Conservation (phyloP, 441 rosid species). For the Hypseocharis bilobata region DNA sequence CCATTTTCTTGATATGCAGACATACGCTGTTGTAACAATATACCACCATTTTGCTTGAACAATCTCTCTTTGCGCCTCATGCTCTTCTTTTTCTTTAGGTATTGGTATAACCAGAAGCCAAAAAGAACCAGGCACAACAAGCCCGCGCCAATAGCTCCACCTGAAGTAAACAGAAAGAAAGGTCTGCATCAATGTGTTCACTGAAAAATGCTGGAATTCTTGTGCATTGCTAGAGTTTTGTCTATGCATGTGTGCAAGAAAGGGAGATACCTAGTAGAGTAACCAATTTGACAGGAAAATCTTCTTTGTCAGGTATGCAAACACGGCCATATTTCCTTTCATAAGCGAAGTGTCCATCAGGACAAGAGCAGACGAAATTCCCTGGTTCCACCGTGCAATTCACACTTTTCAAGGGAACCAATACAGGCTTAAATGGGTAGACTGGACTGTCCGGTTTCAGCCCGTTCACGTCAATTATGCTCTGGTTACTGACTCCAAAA, state of each 20-base stretch:
- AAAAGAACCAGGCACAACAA: constrained; percentile 9
- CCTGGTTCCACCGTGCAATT: not conserved
- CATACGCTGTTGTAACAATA: no score
- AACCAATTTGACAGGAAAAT: constrained; percentile 13
- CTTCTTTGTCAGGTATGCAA: constrained; percentile 8
- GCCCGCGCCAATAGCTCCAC: constrained; percentile 20
- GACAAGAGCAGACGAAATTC: constrained; percentile 1
- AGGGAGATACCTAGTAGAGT: constrained; percentile 6
- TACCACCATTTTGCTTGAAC: no score
- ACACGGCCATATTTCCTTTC: constrained; percentile 2
- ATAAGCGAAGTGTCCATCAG: not conserved
- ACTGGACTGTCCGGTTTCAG: not conserved
- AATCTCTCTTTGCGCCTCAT: no score
- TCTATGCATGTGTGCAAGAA: no score
- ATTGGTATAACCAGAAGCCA: constrained; percentile 12
- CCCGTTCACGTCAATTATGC: constrained; percentile 2
- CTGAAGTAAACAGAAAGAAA: constrained; percentile 10
- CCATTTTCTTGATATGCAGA: no score
- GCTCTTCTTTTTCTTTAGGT: no score
- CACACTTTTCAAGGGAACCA: constrained; percentile 8
- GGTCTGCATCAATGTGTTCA: not conserved
- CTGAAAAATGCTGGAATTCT: not conserved
- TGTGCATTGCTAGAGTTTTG: no score
- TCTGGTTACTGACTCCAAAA: not conserved
- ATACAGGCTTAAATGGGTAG: not conserved